Conservation (phyloP, 768 basidiomycete species). For the Hygrophoropsis aurantiaca region DNA sequence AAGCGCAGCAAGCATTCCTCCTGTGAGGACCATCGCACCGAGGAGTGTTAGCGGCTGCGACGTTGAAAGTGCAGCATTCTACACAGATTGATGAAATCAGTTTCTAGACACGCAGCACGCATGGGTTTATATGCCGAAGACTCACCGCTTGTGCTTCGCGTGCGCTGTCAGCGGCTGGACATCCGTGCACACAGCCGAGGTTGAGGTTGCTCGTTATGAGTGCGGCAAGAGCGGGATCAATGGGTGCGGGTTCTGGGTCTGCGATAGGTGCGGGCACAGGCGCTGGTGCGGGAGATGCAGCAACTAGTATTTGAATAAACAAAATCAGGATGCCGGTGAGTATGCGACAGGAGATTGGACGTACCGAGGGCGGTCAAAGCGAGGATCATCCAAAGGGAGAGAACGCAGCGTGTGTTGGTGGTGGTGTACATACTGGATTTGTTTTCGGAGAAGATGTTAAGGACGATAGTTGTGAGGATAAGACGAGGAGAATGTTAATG, state of each 20-base stretch:
- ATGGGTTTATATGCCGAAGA: neutral
- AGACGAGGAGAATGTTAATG: neutral
- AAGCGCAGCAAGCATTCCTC: slow-evolving; percentile 17
- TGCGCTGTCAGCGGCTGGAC: slow-evolving; percentile 13
- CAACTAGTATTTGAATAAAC: slow-evolving; percentile 7
- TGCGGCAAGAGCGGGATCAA: slow-evolving; percentile 17
- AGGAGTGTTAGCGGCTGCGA: slow-evolving; percentile 17
- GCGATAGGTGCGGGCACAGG: slow-evolving; percentile 9
- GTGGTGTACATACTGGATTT: slow-evolving; percentile 12
- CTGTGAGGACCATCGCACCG: slow-evolving; percentile 19
- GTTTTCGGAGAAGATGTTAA: neutral
- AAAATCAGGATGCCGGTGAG: neutral
- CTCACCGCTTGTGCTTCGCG: slow-evolving; percentile 24
- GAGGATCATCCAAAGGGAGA: slow-evolving; percentile 21
- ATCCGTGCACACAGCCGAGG: slow-evolving; percentile 22
- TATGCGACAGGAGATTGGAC: neutral
- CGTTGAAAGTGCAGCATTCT: slow-evolving; percentile 19
- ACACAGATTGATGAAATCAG: slow-evolving; percentile 1
- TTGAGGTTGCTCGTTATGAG: slow-evolving; percentile 23
- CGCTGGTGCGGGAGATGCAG: slow-evolving; percentile 13
- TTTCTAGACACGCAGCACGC: neutral
- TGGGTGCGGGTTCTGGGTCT: slow-evolving; percentile 21
- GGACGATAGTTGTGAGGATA: neutral
- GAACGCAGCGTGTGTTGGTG: slow-evolving; percentile 8
- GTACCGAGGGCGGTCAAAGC: slow-evolving; percentile 18